Base-by-base conservation (phyloP, 2,329 filamentous ascomycete species). In the Pseudogymnoascus sp. region DNA sequence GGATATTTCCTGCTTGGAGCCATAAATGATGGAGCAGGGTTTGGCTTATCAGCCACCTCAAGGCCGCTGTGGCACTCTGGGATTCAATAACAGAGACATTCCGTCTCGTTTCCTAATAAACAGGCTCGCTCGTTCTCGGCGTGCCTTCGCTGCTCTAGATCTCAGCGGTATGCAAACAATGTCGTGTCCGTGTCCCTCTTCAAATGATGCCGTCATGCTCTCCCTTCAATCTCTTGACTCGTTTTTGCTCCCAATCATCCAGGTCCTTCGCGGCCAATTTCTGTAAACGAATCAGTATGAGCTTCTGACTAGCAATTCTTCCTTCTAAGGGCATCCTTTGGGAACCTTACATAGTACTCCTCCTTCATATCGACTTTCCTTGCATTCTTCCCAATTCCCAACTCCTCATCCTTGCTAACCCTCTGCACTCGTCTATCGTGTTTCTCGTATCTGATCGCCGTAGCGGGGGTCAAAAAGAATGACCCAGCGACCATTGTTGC, bases 161-260 rank as follows among this genome's bases (percentile, higher is more conserved):
- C 49, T 33, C 49, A 21, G 49, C 49, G 49, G 49, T 33, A 21
- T 55, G 28, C 28, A 55, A 8, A 14, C 28, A 18, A 18, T 21
- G 23, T 33, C 49, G 28, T 55, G 28, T 18, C 49, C 21, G 28
- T 35, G 28, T 14, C 49, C 28, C 28, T 55, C 16, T 18, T 55
- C 49, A 55, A 21, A 55, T 55, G 28, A 90, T 83, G 35, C 93
- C 93, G 74, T 99, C 93, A 65, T 85, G 89, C 76, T 99, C 96
- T 68, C 95, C 95, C 18, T 90, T 87, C 65, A 97, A 82, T 73
- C 95, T 82, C 78, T 96, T 87, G 9, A 97, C 92, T 61, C 96
- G 86, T 77, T 95, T 96, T 77, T 97, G 95, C 75, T 97, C 93
- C 95, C 95, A 99, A 72, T 91, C 84, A 71, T 99, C 93, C 65